Conservation (phyloP, 2,329 filamentous ascomycete genomes). For the Stachybotrys echinatus region DNA sequence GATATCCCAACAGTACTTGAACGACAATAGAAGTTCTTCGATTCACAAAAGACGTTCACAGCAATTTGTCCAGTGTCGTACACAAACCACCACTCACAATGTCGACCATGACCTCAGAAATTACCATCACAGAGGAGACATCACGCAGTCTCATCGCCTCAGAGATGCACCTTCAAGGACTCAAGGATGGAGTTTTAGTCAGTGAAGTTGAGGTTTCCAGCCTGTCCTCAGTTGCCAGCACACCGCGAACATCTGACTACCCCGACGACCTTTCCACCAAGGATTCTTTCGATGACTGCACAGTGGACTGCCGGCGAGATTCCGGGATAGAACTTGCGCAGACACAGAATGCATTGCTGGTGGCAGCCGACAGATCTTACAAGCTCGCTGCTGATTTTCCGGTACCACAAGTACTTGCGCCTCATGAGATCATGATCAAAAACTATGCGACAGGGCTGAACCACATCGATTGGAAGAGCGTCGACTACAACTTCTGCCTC, state of each 20-base stretch:
- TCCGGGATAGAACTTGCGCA: neutral
- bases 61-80: neutral
- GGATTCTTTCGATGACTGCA: neutral
- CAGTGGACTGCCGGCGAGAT: neutral
- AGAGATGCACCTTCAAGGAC: neutral
- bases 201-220: neutral
- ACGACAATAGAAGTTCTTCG: too few species aligned
- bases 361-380: neutral
- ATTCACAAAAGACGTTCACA: too few species aligned
- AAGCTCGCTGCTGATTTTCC: neutral
- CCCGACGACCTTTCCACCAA: too few species aligned
- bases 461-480: neutral
- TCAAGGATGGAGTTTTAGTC: neutral
- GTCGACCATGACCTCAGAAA: neutral
- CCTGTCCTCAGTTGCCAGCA: neutral
- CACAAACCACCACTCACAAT: neutral
- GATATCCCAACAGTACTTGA: too few species aligned
- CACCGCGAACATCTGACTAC: neutral
- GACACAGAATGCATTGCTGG: neutral
- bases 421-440: neutral
- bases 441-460: neutral
- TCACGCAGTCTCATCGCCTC: neutral
- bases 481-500: neutral
- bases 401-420: neutral
- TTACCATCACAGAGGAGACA: neutral